Conservation (phyloP, 345 rosid species). For the Psidium friedrichsthalianum region DNA sequence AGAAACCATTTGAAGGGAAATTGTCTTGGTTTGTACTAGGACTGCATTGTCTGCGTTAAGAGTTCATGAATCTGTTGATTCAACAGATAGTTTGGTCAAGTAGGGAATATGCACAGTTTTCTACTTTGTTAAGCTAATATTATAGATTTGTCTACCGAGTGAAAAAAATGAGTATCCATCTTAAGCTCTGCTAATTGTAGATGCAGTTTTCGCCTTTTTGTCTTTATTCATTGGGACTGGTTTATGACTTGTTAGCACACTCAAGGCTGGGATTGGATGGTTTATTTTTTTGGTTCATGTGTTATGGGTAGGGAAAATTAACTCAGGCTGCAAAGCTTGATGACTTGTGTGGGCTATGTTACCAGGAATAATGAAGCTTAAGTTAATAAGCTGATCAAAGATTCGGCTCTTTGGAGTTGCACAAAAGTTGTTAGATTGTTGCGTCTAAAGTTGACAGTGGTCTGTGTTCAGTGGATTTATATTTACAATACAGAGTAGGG, state of each 20-base stretch:
- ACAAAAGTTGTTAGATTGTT: background rate
- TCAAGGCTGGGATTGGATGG: background rate
- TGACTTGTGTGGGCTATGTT: background rate
- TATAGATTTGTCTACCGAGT: background rate
- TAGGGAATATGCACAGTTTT: background rate
- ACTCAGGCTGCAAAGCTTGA: background rate
- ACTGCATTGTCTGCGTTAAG: background rate
- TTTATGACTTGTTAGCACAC: background rate
- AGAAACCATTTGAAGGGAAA: background rate
- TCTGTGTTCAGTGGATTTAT: background rate
- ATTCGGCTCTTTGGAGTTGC: background rate
- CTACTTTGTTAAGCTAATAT: background rate
- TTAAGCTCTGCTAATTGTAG: background rate
- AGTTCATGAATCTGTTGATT: background rate
- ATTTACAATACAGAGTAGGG: background rate
- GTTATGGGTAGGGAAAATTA: background rate
- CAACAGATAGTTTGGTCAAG: background rate
- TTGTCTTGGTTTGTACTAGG: background rate
- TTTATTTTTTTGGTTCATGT: background rate
- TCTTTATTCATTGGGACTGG: background rate
- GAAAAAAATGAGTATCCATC: background rate
- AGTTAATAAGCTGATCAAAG: background rate
- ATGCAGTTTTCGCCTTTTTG: background rate
- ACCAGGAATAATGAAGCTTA: background rate
- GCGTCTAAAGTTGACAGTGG: background rate